Conservation (phyloP, 2,329 filamentous ascomycete genomes). For the Calonectria pteridis region DNA sequence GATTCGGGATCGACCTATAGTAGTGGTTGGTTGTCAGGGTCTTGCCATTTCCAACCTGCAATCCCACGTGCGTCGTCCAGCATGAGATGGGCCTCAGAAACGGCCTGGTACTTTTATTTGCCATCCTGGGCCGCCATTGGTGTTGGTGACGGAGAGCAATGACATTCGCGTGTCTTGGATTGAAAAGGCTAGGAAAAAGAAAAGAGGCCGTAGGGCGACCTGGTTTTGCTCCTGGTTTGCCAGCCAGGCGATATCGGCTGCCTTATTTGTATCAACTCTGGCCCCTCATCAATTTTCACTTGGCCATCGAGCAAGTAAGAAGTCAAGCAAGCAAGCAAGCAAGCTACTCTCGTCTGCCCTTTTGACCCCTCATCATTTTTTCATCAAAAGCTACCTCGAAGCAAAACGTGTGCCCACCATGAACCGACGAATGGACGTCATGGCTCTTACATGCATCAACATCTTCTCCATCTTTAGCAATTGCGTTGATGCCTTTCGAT, state of each 20-base stretch:
- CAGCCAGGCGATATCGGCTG: neutral
- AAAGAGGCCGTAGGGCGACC: neutral
- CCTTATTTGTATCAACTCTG: neutral
- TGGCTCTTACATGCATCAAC: neutral
- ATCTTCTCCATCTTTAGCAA: neutral
- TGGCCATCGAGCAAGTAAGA: neutral
- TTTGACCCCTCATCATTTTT: neutral
- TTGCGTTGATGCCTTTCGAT: neutral
- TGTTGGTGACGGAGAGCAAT: neutral
- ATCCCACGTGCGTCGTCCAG: neutral
- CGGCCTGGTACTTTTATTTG: neutral
- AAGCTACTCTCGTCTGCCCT: neutral
- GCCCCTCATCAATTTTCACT: neutral
- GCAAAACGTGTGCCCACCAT: neutral
- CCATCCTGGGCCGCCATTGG: neutral
- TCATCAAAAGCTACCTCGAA: neutral
- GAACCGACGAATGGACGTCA: neutral
- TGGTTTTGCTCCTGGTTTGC: neutral
- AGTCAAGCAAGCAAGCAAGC: neutral
- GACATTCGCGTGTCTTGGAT: neutral
- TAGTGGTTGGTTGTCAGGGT: neutral
- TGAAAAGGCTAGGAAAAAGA: neutral
- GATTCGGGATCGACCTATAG: neutral
- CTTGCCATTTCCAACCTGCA: neutral
- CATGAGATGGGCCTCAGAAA: neutral